Evolutionary conservation across 1,284 basidiomycete genomes (phyloP), one percentile per base, ranked within the genome.

Genomic region (Abortiporus biennis): DNA sequence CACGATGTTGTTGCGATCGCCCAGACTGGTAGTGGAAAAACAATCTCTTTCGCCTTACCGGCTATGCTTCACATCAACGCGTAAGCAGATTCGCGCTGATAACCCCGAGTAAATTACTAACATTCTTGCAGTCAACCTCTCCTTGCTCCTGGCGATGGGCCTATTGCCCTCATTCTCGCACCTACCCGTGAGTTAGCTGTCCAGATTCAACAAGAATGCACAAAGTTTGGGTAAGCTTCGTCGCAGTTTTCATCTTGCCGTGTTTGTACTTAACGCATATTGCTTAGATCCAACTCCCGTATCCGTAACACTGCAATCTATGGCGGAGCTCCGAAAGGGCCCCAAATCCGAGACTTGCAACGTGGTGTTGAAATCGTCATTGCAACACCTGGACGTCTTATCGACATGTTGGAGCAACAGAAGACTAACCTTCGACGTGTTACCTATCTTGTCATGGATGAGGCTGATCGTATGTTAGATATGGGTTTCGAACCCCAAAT

Each of bases 401-500:
- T 95, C 54, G 92, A 95, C 61, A 94, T 95, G 92, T 75, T 95
- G 19, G 96, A 99, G 72, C 83, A 80, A 3, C 84, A 89, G 61
- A 97, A 97, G 72, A 98, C 93, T 39, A 98, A 98, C 68, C 77
- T 99, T 44, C 88, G 85, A 49, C 86, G 95, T 38, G 78, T 99
- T 45, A 99, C 95, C 32, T 99, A 99, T 68, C 78, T 99, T 40
- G 95, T 99, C 60, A 92, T 99, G 86, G 95, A 99, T 66, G 96
- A 99, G 68, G 95, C 95, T 44, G 95, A 98, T 71, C 89, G 92
- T 55, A 95, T 95, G 92, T 77, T 95, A 52, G 92, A 95, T 71
- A 95, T 95, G 92, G 93, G 95, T 78, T 99, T 99, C 71, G 95
- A 99, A 71, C 95, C 95, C 46, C 95, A 99, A 65, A 99, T 99